Base-by-base conservation (phyloP, 202 grass and related monocot species). In the Saccharum hybrid region DNA sequence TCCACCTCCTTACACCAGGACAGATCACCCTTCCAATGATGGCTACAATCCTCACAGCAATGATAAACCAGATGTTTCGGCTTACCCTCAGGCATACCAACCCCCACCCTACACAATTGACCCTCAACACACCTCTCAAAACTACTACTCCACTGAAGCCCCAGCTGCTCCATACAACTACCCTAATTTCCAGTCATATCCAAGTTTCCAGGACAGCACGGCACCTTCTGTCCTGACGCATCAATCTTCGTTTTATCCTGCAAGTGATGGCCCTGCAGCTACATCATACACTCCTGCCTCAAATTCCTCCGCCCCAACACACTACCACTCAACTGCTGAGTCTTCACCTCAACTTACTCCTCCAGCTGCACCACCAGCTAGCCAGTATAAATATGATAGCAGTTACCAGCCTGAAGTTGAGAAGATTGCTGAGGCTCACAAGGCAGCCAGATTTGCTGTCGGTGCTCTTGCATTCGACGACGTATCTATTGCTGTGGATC, bases 381-480 rank as follows among this genome's bases (percentile, higher is more conserved):
- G 88, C 46, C 89, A 73, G 40, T 99, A 94, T 34, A 88, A 63
- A 33, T 96, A 99, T 59, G 91, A 99, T 72, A 94, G 89, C 86
- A 92, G 72, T 51, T 99, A 99, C 82, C 88, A 99, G 86, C 97
- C 97, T 43, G 70, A 80, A 30, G 86, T 90, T 8, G 93, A 92
- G 86, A 92, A 92, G 82, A 99, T 99, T 1, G 83, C 93, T 0
- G 97, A 99, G 66, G 97, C 93, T 77, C 97, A 99, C 70, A 99
- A 99, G 61, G 84, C 91, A 54, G 93, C 97, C 23, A 91, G 97
- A 79, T 99, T 99, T 87, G 97, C 97, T 0, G 97, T 99, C 1
- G 93, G 97, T 2, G 91, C 97, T 73, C 97, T 99, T 68, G 93
- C 97, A 30, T 99, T 99, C 3, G 97, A 99, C 0, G 97, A 99